These are phyloP conservation scores for Thielaviopsis musarum DNA, from an alignment of 2,329 filamentous ascomycete genomes.

Conservation along the genomic window DNA sequence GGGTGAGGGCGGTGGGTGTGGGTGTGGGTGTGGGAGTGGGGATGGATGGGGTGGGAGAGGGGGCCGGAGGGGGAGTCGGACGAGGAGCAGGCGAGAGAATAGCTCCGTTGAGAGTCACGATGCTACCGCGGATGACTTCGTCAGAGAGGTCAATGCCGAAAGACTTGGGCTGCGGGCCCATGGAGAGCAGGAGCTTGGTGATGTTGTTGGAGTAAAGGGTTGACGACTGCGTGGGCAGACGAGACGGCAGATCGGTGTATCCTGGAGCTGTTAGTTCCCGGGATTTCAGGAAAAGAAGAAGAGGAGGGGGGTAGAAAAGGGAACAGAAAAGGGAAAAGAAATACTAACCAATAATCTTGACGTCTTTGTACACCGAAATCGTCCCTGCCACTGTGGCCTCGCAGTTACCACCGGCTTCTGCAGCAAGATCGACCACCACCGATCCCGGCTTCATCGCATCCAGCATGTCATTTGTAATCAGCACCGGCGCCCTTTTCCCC, in stretches of 20 bases:
- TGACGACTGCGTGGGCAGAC: constrained; percentile 74
- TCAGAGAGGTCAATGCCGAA: constrained; percentile 70
- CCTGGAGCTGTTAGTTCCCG: constrained; percentile 25
- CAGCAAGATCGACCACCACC: constrained; percentile 73
- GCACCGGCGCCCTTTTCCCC: constrained; percentile 62
- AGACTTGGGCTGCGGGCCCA: constrained; percentile 58
- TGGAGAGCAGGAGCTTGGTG: constrained; percentile 71
- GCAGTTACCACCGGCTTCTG: constrained; percentile 78
- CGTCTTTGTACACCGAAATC: constrained; percentile 53
- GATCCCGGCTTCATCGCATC: constrained; percentile 80
- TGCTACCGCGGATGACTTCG: constrained; percentile 71
- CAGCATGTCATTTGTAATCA: constrained; percentile 68
- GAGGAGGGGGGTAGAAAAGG: not conserved
- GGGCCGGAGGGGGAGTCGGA: constrained; percentile 39
- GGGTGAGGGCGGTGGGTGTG: constrained; percentile 51
- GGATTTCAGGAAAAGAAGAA: not conserved
- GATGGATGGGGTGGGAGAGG: constrained; percentile 18
- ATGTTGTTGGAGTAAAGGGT: constrained; percentile 91
- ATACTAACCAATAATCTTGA: constrained; percentile 61
- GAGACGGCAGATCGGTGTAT: constrained; percentile 76
- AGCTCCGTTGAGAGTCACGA: constrained; percentile 64
- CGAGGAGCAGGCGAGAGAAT: constrained; percentile 61
- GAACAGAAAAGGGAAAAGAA: no score
- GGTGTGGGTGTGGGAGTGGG: constrained; percentile 26
- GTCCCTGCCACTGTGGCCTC: constrained; percentile 63